These are phyloP conservation scores for Leucocoprinus birnbaumii DNA, from an alignment of 768 basidiomycete genomes.

Conservation along the genomic window DNA sequence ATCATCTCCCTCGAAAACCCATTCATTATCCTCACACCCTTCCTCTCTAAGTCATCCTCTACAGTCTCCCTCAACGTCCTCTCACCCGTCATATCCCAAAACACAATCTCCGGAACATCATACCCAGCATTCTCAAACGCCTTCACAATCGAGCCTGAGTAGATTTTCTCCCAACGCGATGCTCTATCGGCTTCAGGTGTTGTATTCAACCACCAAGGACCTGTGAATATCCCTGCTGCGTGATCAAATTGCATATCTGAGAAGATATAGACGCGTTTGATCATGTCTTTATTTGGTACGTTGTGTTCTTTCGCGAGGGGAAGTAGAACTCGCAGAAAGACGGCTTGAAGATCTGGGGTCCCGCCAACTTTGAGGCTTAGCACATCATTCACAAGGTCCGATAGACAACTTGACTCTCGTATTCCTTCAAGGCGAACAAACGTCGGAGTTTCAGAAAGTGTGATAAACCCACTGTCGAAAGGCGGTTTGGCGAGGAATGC, in stretches of 20 bases:
- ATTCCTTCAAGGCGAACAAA: constrained; percentile 45
- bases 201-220: constrained; percentile 23
- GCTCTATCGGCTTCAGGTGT: constrained; percentile 24
- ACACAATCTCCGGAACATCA: constrained; percentile 72
- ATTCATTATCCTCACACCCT: constrained; percentile 67
- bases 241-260: constrained; percentile 77
- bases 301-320: constrained; percentile 34
- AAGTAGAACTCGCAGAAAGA: constrained; percentile 54
- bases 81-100: constrained; percentile 36
- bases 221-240: constrained; percentile 17
- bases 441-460: constrained; percentile 52
- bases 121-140: constrained; percentile 63
- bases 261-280: constrained; percentile 73
- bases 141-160: too few species aligned
- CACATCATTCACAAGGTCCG: too few species aligned
- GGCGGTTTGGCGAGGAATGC: too few species aligned
- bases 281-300: constrained; percentile 64
- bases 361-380: constrained; percentile 50
- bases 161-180: constrained; percentile 55
- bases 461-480: too few species aligned
- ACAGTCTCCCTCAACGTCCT: constrained; percentile 35
- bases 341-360: constrained; percentile 61
- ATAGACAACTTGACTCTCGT: constrained; percentile 32
- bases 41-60: constrained; percentile 52
- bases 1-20: constrained; percentile 69